phyloP scores from a whole-genome alignment of 1,284 basidiomycete genomes.

The Sanghuangporus sanghuang region DNA sequence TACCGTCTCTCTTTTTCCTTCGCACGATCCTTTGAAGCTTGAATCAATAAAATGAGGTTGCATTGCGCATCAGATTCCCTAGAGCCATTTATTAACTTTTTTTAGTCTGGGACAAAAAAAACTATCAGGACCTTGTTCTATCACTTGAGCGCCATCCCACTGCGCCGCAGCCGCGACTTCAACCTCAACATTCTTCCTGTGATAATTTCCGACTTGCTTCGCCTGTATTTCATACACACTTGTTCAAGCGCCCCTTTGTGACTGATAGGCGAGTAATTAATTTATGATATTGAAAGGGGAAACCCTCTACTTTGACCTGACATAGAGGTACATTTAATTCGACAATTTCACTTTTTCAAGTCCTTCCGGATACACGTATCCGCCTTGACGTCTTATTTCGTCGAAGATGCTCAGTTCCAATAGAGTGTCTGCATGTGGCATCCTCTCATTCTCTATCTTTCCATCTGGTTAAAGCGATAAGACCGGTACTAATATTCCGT shows the following conservation, averaged over 20 bases:
- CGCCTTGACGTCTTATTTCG: slow-evolving; percentile 16
- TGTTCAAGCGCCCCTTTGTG: no score
- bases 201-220: not conserved
- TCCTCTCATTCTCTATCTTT: slow-evolving; percentile 14
- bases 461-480: slow-evolving; percentile 8
- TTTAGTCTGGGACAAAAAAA: not conserved
- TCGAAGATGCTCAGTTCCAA: slow-evolving; percentile 17
- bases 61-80: no score
- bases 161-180: not conserved
- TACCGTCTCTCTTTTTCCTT: no score
- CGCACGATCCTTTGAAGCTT: no score
- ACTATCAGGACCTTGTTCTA: not conserved
- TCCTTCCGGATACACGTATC: slow-evolving; percentile 15
- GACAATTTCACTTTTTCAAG: slow-evolving; percentile 13
- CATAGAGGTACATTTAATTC: not conserved
- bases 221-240: not conserved
- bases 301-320: not conserved
- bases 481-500: not conserved
- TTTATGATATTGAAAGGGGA: not conserved
- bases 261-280: no score
- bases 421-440: slow-evolving; percentile 16
- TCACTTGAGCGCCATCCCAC: not conserved
- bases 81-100: no score
- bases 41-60: no score
- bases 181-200: not conserved